A percentile compares a stretch with the other conserved stretches of the same genome.
Conservation (phyloP, 345 rosid genomes). For the Aethionema arabicum region DNA sequence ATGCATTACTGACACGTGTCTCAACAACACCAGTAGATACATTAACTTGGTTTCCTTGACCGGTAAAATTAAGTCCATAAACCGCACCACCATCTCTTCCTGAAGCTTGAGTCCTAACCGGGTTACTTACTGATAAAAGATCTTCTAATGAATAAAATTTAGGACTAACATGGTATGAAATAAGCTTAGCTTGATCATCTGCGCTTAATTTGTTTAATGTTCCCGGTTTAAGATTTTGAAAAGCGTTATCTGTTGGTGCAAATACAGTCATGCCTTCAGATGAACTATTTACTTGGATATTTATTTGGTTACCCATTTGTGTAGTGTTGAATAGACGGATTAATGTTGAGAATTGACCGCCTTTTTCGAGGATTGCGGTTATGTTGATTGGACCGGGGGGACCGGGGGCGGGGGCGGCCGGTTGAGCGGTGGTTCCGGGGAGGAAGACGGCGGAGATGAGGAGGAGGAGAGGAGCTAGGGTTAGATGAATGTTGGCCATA, state of each 20-base stretch:
- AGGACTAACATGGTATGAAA: constrained; percentile 58
- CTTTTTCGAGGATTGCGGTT: constrained; percentile 68
- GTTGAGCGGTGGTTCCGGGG: constrained; percentile 22
- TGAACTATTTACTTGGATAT: constrained; percentile 69
- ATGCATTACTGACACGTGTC: constrained; percentile 61
- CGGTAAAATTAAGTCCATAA: constrained; percentile 66
- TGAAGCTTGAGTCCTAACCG: constrained; percentile 64
- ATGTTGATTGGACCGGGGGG: constrained; percentile 64
- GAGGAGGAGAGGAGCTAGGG: constrained; percentile 41
- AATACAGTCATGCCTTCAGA: constrained; percentile 73
- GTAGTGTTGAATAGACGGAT: constrained; percentile 58
- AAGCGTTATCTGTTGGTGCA: constrained; percentile 89
- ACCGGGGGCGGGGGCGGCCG: constrained; percentile 49
- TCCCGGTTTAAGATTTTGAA: constrained; percentile 60
- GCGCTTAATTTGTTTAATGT: constrained; percentile 45
- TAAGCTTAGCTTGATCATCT: constrained; percentile 60
- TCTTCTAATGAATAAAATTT: constrained; percentile 52
- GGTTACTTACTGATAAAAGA: constrained; percentile 69
- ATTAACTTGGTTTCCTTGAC: constrained; percentile 70
- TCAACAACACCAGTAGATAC: constrained; percentile 65
- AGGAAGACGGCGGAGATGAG: constrained; percentile 32
- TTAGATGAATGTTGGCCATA: constrained; percentile 45
- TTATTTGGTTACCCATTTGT: constrained; percentile 54
- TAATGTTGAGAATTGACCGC: constrained; percentile 59
- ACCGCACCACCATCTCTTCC: constrained; percentile 41